These are phyloP conservation scores for Teunomyces stri DNA, from an alignment of 805 yeast genomes.

Conservation along the genomic window DNA sequence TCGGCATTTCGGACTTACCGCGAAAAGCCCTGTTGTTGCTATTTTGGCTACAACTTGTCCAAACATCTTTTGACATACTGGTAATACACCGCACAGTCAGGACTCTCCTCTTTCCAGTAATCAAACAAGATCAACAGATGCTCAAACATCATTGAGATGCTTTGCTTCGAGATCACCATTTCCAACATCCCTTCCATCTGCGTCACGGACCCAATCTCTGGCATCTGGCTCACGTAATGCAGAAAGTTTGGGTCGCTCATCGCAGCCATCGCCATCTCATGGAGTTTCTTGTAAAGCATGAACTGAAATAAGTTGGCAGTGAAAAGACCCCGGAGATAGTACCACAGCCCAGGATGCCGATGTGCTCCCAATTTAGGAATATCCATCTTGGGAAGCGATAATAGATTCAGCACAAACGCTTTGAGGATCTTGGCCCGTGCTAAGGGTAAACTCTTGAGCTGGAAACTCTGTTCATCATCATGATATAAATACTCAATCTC, in stretches of 20 bases:
- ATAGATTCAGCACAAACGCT: slow-evolving; percentile 26
- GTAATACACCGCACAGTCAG: slow-evolving; percentile 30
- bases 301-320: slow-evolving; percentile 29
- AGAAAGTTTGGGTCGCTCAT: slow-evolving; percentile 9
- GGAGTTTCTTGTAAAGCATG: slow-evolving; percentile 28
- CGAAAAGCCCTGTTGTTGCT: background rate
- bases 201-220: background rate
- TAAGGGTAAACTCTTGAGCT: slow-evolving; percentile 17
- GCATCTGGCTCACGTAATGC: background rate
- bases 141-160: slow-evolving; percentile 19
- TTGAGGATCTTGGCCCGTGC: slow-evolving; percentile 26
- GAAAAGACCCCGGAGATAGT: slow-evolving; percentile 31
- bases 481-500: slow-evolving; percentile 16
- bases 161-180: slow-evolving; percentile 10
- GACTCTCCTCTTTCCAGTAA: slow-evolving; percentile 36
- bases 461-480: slow-evolving; percentile 11
- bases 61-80: slow-evolving; percentile 23
- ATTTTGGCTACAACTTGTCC: slow-evolving; percentile 8
- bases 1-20: slow-evolving; percentile 1
- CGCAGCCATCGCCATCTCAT: slow-evolving; percentile 18
- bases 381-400: slow-evolving; percentile 30
- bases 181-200: slow-evolving; percentile 12
- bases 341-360: slow-evolving; percentile 43
- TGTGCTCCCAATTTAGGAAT: slow-evolving; percentile 36
- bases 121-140: slow-evolving; percentile 28